phyloP scores from a whole-genome alignment of 2,329 filamentous ascomycete genomes.

The Penicillium sumatraense region DNA sequence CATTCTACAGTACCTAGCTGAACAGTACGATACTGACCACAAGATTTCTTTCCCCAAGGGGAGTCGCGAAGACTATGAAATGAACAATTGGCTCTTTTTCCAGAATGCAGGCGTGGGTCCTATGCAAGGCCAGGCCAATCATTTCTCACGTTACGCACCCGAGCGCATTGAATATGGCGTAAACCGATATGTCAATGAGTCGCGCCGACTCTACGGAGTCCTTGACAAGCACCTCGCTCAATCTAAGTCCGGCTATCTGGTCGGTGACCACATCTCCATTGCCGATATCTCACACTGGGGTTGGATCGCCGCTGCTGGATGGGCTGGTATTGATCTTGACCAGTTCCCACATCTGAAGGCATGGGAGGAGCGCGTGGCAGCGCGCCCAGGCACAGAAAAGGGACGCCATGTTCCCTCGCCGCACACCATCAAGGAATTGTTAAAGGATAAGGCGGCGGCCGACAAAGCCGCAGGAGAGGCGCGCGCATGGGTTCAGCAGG shows the following conservation, averaged over 20 bases:
- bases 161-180: constrained; percentile 83
- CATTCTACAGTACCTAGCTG: constrained; percentile 82
- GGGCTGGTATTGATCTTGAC: constrained; percentile 69
- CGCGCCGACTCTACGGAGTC: constrained; percentile 77
- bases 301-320: constrained; percentile 68
- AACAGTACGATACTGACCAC: constrained; percentile 79
- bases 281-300: constrained; percentile 83
- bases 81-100: constrained; percentile 78
- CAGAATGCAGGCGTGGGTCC: constrained; percentile 81
- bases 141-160: constrained; percentile 81
- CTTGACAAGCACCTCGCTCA: constrained; percentile 70
- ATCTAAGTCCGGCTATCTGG: constrained; percentile 56
- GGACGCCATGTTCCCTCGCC: constrained; percentile 72
- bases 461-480: constrained; percentile 60
- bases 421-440: constrained; percentile 64
- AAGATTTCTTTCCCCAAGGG: constrained; percentile 79
- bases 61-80: constrained; percentile 75
- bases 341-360: constrained; percentile 77
- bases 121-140: constrained; percentile 84
- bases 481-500: constrained; percentile 68
- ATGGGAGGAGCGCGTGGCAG: constrained; percentile 74
- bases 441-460: constrained; percentile 60
- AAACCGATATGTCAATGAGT: constrained; percentile 81
- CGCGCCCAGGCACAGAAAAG: constrained; percentile 73
- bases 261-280: constrained; percentile 52